phyloP scores from a whole-genome alignment of 2,329 filamentous ascomycete species.

The Scortechinia acanthostroma region DNA sequence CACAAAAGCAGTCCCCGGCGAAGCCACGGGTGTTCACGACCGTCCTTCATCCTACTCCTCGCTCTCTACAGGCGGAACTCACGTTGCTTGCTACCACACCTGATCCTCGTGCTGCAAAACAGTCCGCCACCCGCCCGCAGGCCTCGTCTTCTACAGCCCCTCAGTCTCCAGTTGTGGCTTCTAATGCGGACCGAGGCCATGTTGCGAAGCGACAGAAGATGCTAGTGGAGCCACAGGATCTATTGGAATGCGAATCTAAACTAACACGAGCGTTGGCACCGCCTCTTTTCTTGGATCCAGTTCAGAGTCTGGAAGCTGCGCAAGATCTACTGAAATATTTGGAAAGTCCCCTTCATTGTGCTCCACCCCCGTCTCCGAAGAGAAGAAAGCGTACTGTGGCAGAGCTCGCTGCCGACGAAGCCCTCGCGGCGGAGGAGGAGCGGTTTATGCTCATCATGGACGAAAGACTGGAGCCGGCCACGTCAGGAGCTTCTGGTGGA shows the following conservation, averaged over 20 bases:
- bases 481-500: slow-evolving; percentile 46
- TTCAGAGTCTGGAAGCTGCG: slow-evolving; percentile 60
- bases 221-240: slow-evolving; percentile 12
- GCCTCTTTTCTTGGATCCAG: slow-evolving; percentile 69
- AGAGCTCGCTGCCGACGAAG: slow-evolving; percentile 91
- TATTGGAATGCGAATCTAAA: slow-evolving; percentile 31
- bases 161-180: not conserved
- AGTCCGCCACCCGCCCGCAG: slow-evolving; percentile 20
- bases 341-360: slow-evolving; percentile 70
- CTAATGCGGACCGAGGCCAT: not conserved
- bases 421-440: slow-evolving; percentile 79
- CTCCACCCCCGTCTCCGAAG: slow-evolving; percentile 75
- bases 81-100: slow-evolving; percentile 70
- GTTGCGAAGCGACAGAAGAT: not conserved
- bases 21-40: slow-evolving; percentile 68
- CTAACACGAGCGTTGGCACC: slow-evolving; percentile 27
- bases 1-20: slow-evolving; percentile 28
- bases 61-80: slow-evolving; percentile 71
- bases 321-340: slow-evolving; percentile 66
- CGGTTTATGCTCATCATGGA: slow-evolving; percentile 89
- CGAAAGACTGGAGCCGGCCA: slow-evolving; percentile 64
- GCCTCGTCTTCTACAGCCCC: slow-evolving; percentile 13
- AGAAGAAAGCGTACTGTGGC: slow-evolving; percentile 87
- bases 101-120: slow-evolving; percentile 21
- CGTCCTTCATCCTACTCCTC: slow-evolving; percentile 77